Percentiles rank a stretch among this genome's conserved stretches.
phyloP scores from a whole-genome alignment of 352 stramenopile genomes.

The Phytophthora ramorum region DNA sequence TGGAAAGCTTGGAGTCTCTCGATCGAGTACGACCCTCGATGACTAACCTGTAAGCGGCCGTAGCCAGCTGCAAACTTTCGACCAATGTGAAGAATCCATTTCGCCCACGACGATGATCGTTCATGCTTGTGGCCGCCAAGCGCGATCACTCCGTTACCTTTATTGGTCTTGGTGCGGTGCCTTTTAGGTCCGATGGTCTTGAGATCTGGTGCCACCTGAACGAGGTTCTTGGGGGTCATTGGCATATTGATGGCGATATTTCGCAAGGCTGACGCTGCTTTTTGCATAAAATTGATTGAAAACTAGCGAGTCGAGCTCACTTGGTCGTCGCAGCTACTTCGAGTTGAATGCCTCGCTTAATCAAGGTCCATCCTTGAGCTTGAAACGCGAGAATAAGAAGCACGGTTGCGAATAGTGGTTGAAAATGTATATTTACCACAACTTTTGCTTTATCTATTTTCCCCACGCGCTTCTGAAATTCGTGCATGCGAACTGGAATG shows the following conservation, averaged over 20 bases:
- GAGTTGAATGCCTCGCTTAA: not conserved
- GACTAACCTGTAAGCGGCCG: constrained; percentile 32
- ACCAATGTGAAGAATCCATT: not conserved
- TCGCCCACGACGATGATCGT: not conserved
- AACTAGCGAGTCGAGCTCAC: not conserved
- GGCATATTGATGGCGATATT: not conserved
- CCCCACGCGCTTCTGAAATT: too few relatives aligned
- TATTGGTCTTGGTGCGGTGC: not conserved
- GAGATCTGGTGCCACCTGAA: constrained; percentile 3
- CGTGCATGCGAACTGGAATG: not conserved
- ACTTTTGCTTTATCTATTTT: not conserved
- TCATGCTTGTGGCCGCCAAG: not conserved
- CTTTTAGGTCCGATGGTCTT: not conserved
- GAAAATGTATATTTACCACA: not conserved
- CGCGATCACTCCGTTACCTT: not conserved
- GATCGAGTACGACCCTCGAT: constrained; percentile 45
- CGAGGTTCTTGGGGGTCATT: constrained; percentile 5
- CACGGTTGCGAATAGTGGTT: too few relatives aligned
- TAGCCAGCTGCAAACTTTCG: not conserved
- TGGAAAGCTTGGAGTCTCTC: constrained; percentile 45
- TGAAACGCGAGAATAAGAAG: too few relatives aligned
- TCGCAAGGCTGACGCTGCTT: not conserved
- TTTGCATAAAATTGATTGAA: not conserved
- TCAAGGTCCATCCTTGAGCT: not conserved
- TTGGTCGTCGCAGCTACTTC: not conserved